Percentiles rank a stretch among this genome's conserved stretches.
Evolutionary conservation across 768 basidiomycete genomes (phyloP).

Genomic region (Phanerochaete carnosa): DNA sequence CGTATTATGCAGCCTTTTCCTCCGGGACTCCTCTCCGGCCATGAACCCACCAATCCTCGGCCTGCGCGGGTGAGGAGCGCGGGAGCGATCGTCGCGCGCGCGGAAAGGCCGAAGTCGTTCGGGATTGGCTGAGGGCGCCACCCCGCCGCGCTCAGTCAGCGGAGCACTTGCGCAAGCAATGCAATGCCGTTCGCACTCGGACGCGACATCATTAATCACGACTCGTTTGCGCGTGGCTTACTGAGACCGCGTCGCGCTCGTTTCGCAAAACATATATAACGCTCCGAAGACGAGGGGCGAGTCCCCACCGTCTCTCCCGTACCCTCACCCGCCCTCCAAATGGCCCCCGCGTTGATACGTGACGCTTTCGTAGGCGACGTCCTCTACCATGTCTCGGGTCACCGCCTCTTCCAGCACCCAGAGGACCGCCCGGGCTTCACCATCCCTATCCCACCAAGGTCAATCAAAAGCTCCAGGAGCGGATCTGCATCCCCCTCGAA

Average conservation of each 20-base stretch:
- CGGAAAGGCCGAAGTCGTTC: neutral
- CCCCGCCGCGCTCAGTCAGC: neutral
- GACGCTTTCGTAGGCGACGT: constrained; percentile 30
- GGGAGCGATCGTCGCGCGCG: neutral
- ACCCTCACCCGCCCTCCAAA: neutral
- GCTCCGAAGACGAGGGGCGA: neutral
- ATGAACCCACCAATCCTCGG: too few relatives aligned
- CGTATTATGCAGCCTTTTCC: neutral
- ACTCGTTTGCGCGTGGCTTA: neutral
- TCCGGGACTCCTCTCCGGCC: too few relatives aligned
- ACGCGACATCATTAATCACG: too few relatives aligned
- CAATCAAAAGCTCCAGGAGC: neutral
- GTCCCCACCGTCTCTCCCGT: neutral
- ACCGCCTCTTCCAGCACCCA: constrained; percentile 15
- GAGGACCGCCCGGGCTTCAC: constrained; percentile 13
- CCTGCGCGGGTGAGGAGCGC: too few relatives aligned
- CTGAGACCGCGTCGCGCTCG: neutral
- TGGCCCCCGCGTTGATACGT: constrained; percentile 19
- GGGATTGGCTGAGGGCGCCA: neutral
- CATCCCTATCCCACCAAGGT: neutral
- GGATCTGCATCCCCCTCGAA: neutral
- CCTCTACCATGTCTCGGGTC: constrained; percentile 25
- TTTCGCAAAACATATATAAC: neutral
- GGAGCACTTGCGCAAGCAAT: neutral
- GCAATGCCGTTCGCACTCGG: neutral